Conservation (phyloP, 2,329 filamentous ascomycete genomes). For the Xylaria sp. region DNA sequence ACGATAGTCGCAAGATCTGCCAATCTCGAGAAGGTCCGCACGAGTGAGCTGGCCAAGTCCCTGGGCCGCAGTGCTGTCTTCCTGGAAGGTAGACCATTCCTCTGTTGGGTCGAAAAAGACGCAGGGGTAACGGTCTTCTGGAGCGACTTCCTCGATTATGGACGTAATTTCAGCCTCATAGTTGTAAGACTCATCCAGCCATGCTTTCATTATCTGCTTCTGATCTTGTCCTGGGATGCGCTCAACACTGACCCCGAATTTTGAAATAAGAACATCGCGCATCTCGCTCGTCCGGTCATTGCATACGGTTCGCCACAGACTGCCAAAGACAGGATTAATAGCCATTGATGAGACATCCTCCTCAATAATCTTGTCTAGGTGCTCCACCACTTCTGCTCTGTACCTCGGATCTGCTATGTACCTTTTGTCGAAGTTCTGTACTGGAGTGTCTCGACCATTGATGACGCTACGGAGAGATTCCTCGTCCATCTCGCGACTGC, state of each 20-base stretch:
- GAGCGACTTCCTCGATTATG: conserved; percentile 52
- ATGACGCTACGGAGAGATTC: conserved; percentile 15
- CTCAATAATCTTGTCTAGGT: conserved; percentile 57
- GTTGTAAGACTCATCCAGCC: neutral
- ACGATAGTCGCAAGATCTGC: conserved; percentile 60
- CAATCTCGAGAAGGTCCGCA: conserved; percentile 62
- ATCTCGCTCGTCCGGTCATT: conserved; percentile 56
- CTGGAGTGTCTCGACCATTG: conserved; percentile 10
- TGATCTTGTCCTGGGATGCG: neutral
- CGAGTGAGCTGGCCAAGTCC: conserved; percentile 52
- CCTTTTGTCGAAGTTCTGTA: conserved; percentile 53
- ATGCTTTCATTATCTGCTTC: conserved; percentile 42
- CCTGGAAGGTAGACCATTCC: conserved; percentile 45
- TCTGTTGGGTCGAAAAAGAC: conserved; percentile 63
- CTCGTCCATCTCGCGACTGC: conserved; percentile 4
- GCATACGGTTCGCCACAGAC: conserved; percentile 61
- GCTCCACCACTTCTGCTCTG: conserved; percentile 52
- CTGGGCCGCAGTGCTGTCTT: conserved; percentile 36
- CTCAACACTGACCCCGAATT: conserved; percentile 7
- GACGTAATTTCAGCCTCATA: conserved; percentile 54
- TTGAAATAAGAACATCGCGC: conserved; percentile 43
- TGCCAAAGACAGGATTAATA: conserved; percentile 62
- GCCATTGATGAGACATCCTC: conserved; percentile 57
- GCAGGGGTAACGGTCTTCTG: conserved; percentile 57
- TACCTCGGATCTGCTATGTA: conserved; percentile 55